Base-by-base conservation (phyloP, 2,329 filamentous ascomycete genomes). In the Bipolaris cookei region DNA sequence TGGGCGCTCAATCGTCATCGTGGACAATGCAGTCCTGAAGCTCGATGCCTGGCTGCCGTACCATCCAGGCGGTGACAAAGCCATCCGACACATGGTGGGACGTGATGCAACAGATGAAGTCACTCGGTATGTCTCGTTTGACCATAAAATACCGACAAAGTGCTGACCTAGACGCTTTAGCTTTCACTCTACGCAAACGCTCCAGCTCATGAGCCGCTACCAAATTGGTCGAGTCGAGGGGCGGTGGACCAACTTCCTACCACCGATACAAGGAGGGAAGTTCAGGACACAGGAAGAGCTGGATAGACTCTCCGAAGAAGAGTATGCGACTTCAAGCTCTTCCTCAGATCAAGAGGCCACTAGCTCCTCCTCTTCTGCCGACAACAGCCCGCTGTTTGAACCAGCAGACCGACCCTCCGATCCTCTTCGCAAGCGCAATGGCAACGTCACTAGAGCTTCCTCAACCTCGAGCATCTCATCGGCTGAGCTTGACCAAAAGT, bases 71-170 rank as follows among this genome's bases (percentile, higher is more conserved):
- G 95, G 95, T 66, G 88, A 94, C 69, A 95, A 92, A 78, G 86
- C 94, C 52, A 96, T 99, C 63, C 82, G 87, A 74, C 95, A 99
- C 74, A 95, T 97, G 92, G 86, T 98, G 59, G 92, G 92, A 60
- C 87, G 90, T 78, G 92, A 97, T 85, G 94, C 92, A 48, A 97
- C 94, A 10, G 93, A 97, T 76, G 95, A 98, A 78, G 88, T 98
- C 60, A 91, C 89, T 76, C 91, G 89, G 91, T 97, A 84, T 48
- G 89, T 82, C 53, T 8, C 13, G 81, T 53, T 10, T 11, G 38
- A 41, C 43, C 20, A 38, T 23, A 7, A 1, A 45, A 11, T 1
- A 45, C 2, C 14, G 32, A 41, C 11, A 28, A 4, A 25, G 2
- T 43, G 38, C 59, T 67, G 53, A 68, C 46, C 35, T 34, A 42